phyloP scores from a whole-genome alignment of 2,329 filamentous ascomycete species.

The Aspergillus ruber region DNA sequence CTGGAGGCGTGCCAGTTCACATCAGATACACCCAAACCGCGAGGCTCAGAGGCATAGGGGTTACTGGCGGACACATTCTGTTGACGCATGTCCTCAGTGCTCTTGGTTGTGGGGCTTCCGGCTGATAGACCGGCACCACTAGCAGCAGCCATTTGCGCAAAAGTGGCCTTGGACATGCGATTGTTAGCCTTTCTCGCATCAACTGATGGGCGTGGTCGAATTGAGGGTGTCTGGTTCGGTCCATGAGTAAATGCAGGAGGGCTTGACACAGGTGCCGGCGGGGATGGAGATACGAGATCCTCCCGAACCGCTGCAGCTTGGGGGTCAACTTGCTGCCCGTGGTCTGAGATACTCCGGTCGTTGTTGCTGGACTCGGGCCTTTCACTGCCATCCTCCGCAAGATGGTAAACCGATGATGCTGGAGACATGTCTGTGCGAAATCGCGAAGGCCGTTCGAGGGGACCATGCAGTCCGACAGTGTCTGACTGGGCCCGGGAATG shows the following conservation, averaged over 20 bases:
- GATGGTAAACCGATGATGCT: slow-evolving; percentile 31
- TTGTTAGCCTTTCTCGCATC: slow-evolving; percentile 76
- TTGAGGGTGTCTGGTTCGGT: slow-evolving; percentile 62
- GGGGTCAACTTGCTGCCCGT: slow-evolving; percentile 13
- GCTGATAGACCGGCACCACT: slow-evolving; percentile 21
- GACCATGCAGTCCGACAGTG: slow-evolving; percentile 17
- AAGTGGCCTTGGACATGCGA: slow-evolving; percentile 73
- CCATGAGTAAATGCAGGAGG: slow-evolving; percentile 76
- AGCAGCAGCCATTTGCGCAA: slow-evolving; percentile 69
- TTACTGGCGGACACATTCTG: slow-evolving; percentile 2
- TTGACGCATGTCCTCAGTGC: not conserved
- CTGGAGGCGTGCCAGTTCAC: not conserved
- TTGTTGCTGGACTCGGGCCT: slow-evolving; percentile 19
- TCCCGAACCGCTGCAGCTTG: slow-evolving; percentile 26
- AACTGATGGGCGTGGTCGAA: slow-evolving; percentile 65
- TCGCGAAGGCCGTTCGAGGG: slow-evolving; percentile 7
- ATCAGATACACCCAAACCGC: not conserved
- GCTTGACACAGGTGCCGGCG: slow-evolving; percentile 67
- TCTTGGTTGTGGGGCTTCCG: not conserved
- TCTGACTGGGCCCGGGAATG: slow-evolving; percentile 30
- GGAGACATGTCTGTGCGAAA: slow-evolving; percentile 25
- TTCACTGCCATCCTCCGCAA: slow-evolving; percentile 18
- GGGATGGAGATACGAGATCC: slow-evolving; percentile 45
- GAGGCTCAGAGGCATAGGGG: not conserved
- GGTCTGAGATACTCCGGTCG: slow-evolving; percentile 36